Percentiles rank a stretch among this genome's conserved stretches.
Conservation (phyloP, 23 red algal species). For the Gracilaria gracilis region DNA sequence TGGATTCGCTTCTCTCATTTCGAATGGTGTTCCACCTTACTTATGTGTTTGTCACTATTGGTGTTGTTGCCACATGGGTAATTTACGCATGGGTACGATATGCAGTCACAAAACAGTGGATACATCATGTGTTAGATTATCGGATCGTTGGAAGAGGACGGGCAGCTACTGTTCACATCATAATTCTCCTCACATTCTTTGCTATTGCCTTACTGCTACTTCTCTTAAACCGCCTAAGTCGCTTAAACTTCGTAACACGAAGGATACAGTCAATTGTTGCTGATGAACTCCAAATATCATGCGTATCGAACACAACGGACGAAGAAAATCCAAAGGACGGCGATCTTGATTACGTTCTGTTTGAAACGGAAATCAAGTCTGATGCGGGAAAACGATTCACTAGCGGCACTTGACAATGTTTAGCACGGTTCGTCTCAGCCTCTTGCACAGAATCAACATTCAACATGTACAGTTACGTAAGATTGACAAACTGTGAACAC, state of each 20-base stretch:
- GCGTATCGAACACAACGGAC: not conserved
- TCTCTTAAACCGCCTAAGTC: conserved; percentile 13
- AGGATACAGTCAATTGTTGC: conserved; percentile 8
- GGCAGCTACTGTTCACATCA: conserved; percentile 20
- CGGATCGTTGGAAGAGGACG: not conserved
- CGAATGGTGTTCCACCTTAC: conserved; percentile 46
- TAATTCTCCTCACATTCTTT: conserved; percentile 6
- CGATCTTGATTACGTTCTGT: not conserved
- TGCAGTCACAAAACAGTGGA: conserved; percentile 26
- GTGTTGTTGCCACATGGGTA: conserved; percentile 30
- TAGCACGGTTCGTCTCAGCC: not conserved
- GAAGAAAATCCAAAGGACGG: not conserved
- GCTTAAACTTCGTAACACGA: conserved; percentile 6
- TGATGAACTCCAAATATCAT: not conserved
- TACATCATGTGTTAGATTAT: conserved; percentile 55
- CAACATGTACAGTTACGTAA: conserved; percentile 5
- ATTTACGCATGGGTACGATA: conserved; percentile 68
- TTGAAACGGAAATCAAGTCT: conserved; percentile 3
- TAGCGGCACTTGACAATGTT: not conserved
- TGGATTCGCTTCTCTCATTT: conserved; percentile 47
- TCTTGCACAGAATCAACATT: not conserved
- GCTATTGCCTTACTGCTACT: not conserved
- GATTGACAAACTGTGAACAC: not conserved
- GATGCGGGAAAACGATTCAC: not conserved
- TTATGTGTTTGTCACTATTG: conserved; percentile 31